A percentile compares a stretch with the other conserved stretches of the same genome.
phyloP scores from a whole-genome alignment of 75 land plant species.

The Picea sitchensis region DNA sequence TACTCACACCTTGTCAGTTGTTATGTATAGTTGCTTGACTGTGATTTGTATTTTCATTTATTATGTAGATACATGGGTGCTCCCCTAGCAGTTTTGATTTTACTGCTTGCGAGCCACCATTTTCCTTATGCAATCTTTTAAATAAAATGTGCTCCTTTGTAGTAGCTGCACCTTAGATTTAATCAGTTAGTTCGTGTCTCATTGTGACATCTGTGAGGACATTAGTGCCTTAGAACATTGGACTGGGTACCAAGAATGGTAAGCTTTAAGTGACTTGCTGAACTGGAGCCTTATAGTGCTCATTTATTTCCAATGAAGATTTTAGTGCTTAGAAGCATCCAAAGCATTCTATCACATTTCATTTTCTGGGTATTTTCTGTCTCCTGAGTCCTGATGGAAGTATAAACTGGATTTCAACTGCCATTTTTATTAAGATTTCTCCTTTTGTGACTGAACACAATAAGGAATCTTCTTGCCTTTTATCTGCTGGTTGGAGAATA shows the following conservation, averaged over 20 bases:
- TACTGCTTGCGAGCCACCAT: not conserved
- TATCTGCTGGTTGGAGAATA: slow-evolving; percentile 1
- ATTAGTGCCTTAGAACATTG: not conserved
- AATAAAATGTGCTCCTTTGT: not conserved
- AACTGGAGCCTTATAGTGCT: not conserved
- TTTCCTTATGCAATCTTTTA: not conserved
- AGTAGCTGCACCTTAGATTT: not conserved
- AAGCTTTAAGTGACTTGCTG: not conserved
- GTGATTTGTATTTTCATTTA: not conserved
- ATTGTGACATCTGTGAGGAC: not conserved
- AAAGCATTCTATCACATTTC: not conserved
- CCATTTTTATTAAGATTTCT: no score
- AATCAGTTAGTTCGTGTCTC: not conserved
- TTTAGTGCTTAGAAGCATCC: not conserved
- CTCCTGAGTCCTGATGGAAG: not conserved
- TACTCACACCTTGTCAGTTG: not conserved
- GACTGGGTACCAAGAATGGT: not conserved
- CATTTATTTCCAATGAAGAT: not conserved
- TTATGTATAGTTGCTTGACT: not conserved
- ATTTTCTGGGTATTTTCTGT: not conserved
- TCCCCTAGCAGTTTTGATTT: not conserved
- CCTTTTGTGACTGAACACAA: not conserved
- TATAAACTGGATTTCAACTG: not conserved
- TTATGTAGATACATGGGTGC: not conserved
- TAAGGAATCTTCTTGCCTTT: not conserved